Base-by-base conservation (phyloP, 495 filamentous ascomycete species). In the Letharia lupina region DNA sequence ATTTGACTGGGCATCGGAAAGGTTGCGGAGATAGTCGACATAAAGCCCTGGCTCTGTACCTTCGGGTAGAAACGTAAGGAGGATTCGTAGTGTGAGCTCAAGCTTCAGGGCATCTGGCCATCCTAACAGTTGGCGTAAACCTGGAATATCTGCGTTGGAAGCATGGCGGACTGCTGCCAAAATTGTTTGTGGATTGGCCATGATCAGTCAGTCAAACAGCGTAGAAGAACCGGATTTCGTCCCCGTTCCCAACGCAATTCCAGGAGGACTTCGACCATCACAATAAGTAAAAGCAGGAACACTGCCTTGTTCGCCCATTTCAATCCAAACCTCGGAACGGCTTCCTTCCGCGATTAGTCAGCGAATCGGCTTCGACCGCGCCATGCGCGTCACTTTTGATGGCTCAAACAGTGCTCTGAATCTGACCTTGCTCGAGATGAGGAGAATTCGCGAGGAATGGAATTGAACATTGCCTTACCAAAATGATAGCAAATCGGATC, bases 41-140 rank as follows among this genome's bases (percentile, higher is more conserved):
- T 96, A 96, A 47, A 77, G 70, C 33, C 74, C 79, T 39, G 91
- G 88, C 20, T 84, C 83, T 15, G 84, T 77, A 60, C 83, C 89
- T 73, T 94, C 92, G 45, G 93, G 91, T 10, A 97, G 82, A 69
- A 86, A 94, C 62, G 89, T 95, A 65, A 97, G 81, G 66, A 96
- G 76, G 61, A 97, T 88, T 70, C 91, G 86, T 68, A 95, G 78
- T 44, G 93, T 69, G 56, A 90, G 81, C 65, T 89, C 88, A 15
- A 84, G 79, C 28, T 82, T 81, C 63, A 93, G 81, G 66, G 81
- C 80, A 69, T 82, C 76, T 47, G 75, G 79, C 67, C 87, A 82
- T 62, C 80, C 78, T 64, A 86, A 82, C 41, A 96, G 79, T 57
- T 77, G 78, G 66, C 81, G 81, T 67, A 97, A 76, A 61, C 79